Evolutionary conservation across 2,329 filamentous ascomycete genomes (phyloP), one percentile per base, ranked within the genome.

Genomic region (Aspergillus vadensis): DNA sequence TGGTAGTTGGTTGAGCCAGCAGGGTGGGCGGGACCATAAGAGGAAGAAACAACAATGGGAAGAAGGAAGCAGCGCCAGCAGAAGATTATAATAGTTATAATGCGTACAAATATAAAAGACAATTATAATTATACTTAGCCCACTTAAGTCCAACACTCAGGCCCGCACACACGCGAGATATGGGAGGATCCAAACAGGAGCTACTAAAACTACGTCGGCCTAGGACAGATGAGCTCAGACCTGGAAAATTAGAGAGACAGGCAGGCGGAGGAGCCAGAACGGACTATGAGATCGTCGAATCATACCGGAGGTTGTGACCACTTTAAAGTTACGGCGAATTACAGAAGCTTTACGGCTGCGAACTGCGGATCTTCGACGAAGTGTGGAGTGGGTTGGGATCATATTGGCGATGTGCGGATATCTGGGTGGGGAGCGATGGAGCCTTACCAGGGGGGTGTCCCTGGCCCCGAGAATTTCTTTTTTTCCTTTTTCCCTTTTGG

Each of bases 301-400:
- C 63, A 67, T 59, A 48, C 59, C 58, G 57, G 50, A 57, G 48
- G 57, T 59, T 50, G 60, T 61, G 61, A 63, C 60, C 58, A 61
- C 57, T 60, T 69, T 65, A 67, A 66, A 68, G 66, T 70, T 70
- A 70, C 69, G 66, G 69, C 64, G 69, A 68, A 69, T 70, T 70
- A 70, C 68, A 66, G 63, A 63, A 64, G 65, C 64, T 67, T 70
- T 69, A 70, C 67, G 55, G 63, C 65, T 67, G 66, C 67, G 67
- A 70, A 70, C 67, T 70, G 69, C 65, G 69, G 69, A 70, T 70
- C 68, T 66, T 69, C 66, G 60, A 67, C 60, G 51, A 66, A 66
- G 59, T 68, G 65, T 67, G 66, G 67, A 69, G 68, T 67, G 64
- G 61, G 63, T 66, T 68, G 61, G 62, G 62, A 67, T 67, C 64